A percentile compares a stretch with the other conserved stretches of the same genome.
Evolutionary conservation across 139 green algal species (phyloP).

Genomic region (Volvox africanus): DNA sequence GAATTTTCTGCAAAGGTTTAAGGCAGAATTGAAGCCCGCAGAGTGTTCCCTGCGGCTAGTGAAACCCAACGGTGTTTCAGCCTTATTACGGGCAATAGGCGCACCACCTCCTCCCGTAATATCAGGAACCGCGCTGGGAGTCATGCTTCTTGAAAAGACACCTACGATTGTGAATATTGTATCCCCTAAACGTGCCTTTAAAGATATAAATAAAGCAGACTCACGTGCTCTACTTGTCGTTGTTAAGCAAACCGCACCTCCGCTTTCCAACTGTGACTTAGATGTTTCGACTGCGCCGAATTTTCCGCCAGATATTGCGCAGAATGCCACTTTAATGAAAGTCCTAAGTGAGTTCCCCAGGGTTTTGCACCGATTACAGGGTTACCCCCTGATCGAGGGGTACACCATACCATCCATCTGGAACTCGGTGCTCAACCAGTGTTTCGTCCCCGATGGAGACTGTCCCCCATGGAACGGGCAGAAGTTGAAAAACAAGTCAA

Average conservation of each 20-base stretch:
- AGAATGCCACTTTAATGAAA: background rate
- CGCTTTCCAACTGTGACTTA: too few relatives aligned
- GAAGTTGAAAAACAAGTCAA: constrained; percentile 9
- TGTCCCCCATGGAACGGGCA: background rate
- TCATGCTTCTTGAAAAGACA: too few relatives aligned
- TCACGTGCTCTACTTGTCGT: too few relatives aligned
- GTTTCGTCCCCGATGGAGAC: constrained; percentile 8
- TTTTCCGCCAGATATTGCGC: background rate
- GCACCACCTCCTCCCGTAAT: too few relatives aligned
- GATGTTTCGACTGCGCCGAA: too few relatives aligned
- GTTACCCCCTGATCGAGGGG: constrained; percentile 18
- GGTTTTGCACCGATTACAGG: constrained; percentile 1
- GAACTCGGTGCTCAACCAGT: too few relatives aligned
- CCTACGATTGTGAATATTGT: too few relatives aligned
- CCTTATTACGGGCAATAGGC: background rate
- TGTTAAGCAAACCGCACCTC: too few relatives aligned
- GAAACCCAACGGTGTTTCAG: background rate
- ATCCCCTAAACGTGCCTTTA: too few relatives aligned
- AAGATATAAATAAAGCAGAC: too few relatives aligned
- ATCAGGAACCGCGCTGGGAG: too few relatives aligned
- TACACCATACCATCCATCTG: constrained; percentile 32
- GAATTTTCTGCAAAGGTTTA: constrained; percentile 17
- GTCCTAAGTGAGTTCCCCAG: background rate
- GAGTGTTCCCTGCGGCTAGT: background rate
- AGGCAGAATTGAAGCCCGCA: background rate